These are phyloP conservation scores for Oidium heveae DNA, from an alignment of 2,329 filamentous ascomycete genomes.

Conservation along the genomic window DNA sequence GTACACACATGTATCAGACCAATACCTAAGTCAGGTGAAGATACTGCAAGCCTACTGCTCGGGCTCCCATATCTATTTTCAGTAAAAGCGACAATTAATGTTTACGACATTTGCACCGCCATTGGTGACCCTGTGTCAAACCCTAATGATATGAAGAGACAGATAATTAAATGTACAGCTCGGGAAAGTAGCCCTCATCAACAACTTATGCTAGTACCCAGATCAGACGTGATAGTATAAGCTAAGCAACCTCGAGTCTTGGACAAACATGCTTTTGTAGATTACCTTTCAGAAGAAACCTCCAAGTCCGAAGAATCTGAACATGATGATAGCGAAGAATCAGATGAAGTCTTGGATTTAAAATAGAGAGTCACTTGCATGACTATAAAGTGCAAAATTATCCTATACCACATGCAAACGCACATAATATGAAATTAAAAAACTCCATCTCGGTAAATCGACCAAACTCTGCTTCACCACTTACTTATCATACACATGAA, in stretches of 20 bases:
- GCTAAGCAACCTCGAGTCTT: background rate
- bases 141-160: background rate
- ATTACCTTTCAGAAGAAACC: background rate
- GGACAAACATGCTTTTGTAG: background rate
- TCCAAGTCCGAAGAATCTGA: background rate
- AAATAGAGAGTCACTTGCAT: background rate
- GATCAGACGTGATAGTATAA: background rate
- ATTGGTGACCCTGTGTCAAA: background rate
- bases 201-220: background rate
- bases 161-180: background rate
- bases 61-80: background rate
- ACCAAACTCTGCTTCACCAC: too few relatives aligned
- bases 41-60: background rate
- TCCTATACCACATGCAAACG: too few relatives aligned
- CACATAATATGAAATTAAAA: too few relatives aligned
- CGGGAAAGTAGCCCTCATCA: background rate
- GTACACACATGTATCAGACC: background rate
- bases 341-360: background rate
- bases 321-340: background rate
- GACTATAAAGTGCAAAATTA: background rate
- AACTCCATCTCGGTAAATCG: too few relatives aligned
- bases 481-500: too few relatives aligned
- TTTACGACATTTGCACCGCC: background rate
- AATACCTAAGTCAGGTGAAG: background rate
- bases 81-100: background rate